Evolutionary conservation across 345 rosid genomes (phyloP).

Genomic region (Linum trigynum): DNA sequence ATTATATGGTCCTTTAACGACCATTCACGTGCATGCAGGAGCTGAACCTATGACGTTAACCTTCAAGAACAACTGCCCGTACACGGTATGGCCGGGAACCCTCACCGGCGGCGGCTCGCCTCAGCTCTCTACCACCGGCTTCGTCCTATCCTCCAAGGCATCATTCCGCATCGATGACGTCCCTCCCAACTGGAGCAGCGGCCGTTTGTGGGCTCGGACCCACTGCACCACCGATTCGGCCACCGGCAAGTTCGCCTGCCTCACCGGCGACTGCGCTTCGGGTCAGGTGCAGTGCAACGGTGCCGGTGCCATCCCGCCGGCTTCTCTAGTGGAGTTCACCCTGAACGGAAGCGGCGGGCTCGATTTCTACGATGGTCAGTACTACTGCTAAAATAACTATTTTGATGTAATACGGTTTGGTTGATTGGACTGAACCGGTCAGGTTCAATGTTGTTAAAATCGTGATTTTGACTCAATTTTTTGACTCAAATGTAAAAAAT

Average conservation of each 20-base stretch:
- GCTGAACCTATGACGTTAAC: constrained; percentile 26
- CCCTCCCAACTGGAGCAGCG: constrained; percentile 26
- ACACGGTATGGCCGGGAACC: constrained; percentile 42
- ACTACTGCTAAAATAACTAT: too few species aligned
- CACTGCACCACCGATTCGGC: constrained; percentile 24
- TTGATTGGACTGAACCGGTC: too few species aligned
- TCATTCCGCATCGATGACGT: constrained; percentile 7
- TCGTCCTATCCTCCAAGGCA: constrained; percentile 30
- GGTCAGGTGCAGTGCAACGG: constrained; percentile 36
- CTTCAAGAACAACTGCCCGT: constrained; percentile 38
- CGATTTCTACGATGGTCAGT: constrained; percentile 29
- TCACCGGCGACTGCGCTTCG: constrained; percentile 40
- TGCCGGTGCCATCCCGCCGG: constrained; percentile 23
- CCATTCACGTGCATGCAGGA: constrained; percentile 8
- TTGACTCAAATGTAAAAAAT: too few species aligned
- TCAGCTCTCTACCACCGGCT: constrained; percentile 37
- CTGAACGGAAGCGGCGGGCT: constrained; percentile 11
- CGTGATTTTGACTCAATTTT: too few species aligned
- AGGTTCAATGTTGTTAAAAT: too few species aligned
- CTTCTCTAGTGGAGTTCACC: constrained; percentile 35
- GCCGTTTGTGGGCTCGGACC: constrained; percentile 46
- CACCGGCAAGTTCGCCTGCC: constrained; percentile 27
- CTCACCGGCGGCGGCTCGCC: constrained; percentile 9
- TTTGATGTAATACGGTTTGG: too few species aligned
- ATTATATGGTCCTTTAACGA: background rate